Evolutionary conservation across 768 basidiomycete species (phyloP), one percentile per base, ranked within the genome.

Genomic region (Mycena filopes): DNA sequence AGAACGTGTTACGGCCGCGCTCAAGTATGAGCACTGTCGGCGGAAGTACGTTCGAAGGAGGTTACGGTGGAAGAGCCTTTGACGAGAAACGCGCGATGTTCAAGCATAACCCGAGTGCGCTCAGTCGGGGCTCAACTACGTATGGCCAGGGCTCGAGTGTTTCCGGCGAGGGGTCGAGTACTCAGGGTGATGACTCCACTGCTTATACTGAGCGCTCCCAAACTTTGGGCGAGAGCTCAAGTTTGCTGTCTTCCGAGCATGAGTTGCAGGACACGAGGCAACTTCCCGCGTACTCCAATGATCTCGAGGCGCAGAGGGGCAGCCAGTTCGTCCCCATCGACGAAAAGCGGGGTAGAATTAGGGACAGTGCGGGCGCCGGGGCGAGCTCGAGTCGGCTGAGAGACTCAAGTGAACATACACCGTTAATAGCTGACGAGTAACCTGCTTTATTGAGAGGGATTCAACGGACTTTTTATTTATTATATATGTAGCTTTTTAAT

Each of bases 301-400:
- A 57, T 33, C 21, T 48, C 23, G 56, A 48, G 46, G 40, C 29
- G 45, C 45, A 48, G 23, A 48, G n/a, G 33, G 21, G 56, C 16
- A 40, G 21, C 11, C 31, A 26, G 15, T 12, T 47, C 33, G 12
- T 23, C 29, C 54, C 41, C 5, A 28, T 55, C n/a, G 21, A 31
- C 13, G 56, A 57, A 31, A 57, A 57, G 23, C 41, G 54, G 15
- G 36, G 36, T 15, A 36, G 36, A 36, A 15, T 36, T 15, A 10
- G 36, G 36, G 36, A 36, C 15, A 36, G 3, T 15, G 9, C 36
- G 36, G 9, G 36, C 15, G 10, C 36, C 11, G 36, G 36, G 15
- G 36, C 11, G 36, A 36, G 9, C 28, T 28, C 20, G 20, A 49
- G 48, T 29, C 31, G 48, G n/a, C 16, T 9, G n/a, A 29, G 12